Base-by-base conservation (phyloP, 768 basidiomycete genomes). In the Termitomyces sp. region DNA sequence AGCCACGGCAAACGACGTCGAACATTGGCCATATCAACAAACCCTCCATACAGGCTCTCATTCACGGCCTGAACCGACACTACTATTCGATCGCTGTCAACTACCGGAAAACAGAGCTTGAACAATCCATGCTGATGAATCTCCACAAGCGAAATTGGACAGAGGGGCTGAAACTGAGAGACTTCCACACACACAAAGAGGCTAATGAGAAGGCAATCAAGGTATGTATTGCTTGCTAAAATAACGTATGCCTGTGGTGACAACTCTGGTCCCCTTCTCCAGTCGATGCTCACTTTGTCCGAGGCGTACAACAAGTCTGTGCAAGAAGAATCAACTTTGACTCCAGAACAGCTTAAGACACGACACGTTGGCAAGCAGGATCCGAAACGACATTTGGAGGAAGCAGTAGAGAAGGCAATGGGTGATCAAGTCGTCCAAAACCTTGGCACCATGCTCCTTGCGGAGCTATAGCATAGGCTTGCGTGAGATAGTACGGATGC, bases 11-110 rank as follows among this genome's bases (percentile, higher is more conserved):
- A 74, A 96, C 94, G 57, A 99, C 97, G 16, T 95, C 92, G 50
- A 99, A 99, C 70, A 96, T 98, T 64, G 97, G 97, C 2, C 96
- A 98, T 70, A 92, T 99, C 76, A 96, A 98, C 75, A 98, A 98
- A 74, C 97, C 97, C n/a, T 93, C 92, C 60, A 98, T 99, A 71
- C 97, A 98, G 76, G 95, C 95, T 54, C 85, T 98, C 66, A 97
- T 99, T 64, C 96, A 99, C 69, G 96, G 96, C 48, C 79, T 99
- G 64, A 99, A 99, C 73, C 84, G 96, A 65, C 96, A 98, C 78
- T 99, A 99, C 74, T 99, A 99, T 79, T 92, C 90, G 55, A 95
- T 99, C 65, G 94, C 91, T 7, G 96, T 99, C 63, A 95, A 96
- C 74, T 98, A 98, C 77, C 87, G 96, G 67, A 98, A 98, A 81